These are phyloP conservation scores for Penicillium sp. DNA, from an alignment of 2,329 filamentous ascomycete genomes.

Conservation along the genomic window DNA sequence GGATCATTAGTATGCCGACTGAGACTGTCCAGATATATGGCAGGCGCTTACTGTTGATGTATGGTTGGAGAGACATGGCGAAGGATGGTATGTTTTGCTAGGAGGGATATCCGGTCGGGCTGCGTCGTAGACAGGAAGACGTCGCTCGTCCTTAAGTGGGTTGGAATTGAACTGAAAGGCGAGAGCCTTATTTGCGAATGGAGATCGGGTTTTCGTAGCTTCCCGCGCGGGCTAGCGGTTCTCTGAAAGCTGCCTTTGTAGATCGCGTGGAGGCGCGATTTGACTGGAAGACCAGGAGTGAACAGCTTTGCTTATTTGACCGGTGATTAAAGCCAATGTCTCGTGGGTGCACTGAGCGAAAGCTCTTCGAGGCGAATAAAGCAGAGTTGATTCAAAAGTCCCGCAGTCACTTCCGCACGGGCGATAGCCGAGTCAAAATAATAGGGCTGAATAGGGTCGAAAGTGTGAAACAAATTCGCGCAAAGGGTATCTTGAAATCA, in stretches of 20 bases:
- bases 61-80: conserved; percentile 54
- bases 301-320: not conserved
- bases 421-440: not conserved
- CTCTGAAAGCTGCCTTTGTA: not conserved
- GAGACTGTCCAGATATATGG: not conserved
- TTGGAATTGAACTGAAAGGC: not conserved
- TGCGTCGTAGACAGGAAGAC: not conserved
- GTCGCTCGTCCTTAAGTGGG: not conserved
- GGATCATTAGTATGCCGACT: conserved; percentile 1
- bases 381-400: not conserved
- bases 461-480: not conserved
- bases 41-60: conserved; percentile 52
- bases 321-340: not conserved
- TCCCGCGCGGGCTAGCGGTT: not conserved
- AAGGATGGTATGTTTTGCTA: not conserved
- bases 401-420: not conserved
- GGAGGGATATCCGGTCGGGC: not conserved
- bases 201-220: not conserved
- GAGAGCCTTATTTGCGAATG: not conserved
- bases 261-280: not conserved
- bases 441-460: not conserved
- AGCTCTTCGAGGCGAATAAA: not conserved
- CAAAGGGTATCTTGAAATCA: not conserved
- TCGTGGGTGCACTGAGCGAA: not conserved
- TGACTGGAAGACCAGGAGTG: not conserved